A percentile compares a stretch with the other conserved stretches of the same genome.
These are phyloP conservation scores for Lolium perenne DNA, from an alignment of 176 grass and related monocot genomes.

Conservation along the genomic window DNA sequence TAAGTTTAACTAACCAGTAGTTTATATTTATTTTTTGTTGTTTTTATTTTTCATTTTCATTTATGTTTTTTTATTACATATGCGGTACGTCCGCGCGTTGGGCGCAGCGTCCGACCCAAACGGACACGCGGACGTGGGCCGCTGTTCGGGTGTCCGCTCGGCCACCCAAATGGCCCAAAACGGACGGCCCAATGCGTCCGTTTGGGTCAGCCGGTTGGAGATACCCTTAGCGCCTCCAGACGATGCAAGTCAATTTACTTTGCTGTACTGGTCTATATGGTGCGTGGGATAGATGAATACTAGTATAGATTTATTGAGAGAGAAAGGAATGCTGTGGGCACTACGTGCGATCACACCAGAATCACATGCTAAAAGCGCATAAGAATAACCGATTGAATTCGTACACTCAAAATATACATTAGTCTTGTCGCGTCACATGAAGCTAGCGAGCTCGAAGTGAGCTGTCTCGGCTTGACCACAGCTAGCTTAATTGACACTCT, in stretches of 20 bases:
- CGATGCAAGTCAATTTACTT: constrained; percentile 32
- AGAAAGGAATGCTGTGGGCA: constrained; percentile 11
- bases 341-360: constrained; percentile 37
- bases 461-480: constrained; percentile 54
- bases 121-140: no score
- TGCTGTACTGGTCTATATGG: background rate
- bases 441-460: constrained; percentile 39
- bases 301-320: background rate
- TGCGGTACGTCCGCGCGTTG: no score
- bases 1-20: no score
- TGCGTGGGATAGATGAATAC: background rate
- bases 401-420: background rate
- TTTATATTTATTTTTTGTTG: no score
- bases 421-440: constrained; percentile 31
- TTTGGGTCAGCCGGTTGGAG: no score
- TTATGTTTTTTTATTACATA: no score
- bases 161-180: no score
- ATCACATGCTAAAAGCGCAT: constrained; percentile 62
- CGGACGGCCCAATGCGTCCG: no score
- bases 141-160: no score
- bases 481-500: constrained; percentile 48
- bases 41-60: no score
- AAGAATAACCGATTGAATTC: constrained; percentile 2
- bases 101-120: no score
- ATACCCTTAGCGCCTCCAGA: no score